A percentile compares a stretch with the other conserved stretches of the same genome.
These are phyloP conservation scores for Rhipidocladum racemiflorum DNA, from an alignment of 176 grass and related monocot genomes.

Conservation along the genomic window DNA sequence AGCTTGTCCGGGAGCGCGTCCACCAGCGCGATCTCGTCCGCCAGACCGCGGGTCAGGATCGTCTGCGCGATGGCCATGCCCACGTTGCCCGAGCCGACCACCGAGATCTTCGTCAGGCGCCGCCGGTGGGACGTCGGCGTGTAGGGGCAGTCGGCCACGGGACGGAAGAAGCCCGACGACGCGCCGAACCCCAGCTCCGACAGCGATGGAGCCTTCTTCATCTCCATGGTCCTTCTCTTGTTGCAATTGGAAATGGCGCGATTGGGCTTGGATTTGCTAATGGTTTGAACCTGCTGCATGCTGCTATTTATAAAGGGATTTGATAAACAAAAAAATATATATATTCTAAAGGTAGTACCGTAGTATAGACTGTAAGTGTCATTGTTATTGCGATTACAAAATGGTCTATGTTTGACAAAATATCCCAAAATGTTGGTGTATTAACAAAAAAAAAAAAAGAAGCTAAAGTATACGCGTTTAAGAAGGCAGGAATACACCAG, in stretches of 20 bases:
- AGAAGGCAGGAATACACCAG: too few species aligned
- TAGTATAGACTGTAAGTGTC: too few species aligned
- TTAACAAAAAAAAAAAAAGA: too few species aligned
- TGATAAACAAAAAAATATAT: too few species aligned
- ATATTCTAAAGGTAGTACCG: too few species aligned
- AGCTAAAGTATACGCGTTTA: too few species aligned
- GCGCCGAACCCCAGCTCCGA: constrained; percentile 62
- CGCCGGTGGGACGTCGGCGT: constrained; percentile 17
- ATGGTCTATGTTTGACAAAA: too few species aligned
- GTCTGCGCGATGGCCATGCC: constrained; percentile 99
- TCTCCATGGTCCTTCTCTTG: not conserved
- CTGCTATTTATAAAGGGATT: not conserved
- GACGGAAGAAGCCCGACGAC: constrained; percentile 50
- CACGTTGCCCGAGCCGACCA: constrained; percentile 81
- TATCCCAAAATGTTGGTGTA: too few species aligned
- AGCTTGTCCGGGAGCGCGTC: constrained; percentile 70
- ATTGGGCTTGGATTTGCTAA: too few species aligned
- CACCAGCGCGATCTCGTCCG: constrained; percentile 91
- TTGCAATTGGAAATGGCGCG: not conserved
- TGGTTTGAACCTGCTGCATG: not conserved
- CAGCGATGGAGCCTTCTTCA: constrained; percentile 63
- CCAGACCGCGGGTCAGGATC: constrained; percentile 72
- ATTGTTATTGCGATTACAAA: too few species aligned
- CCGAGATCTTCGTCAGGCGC: constrained; percentile 60
- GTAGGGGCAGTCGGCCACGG: not conserved